Conservation (phyloP, 73 alveolate species). For the Blepharisma japonicum region DNA sequence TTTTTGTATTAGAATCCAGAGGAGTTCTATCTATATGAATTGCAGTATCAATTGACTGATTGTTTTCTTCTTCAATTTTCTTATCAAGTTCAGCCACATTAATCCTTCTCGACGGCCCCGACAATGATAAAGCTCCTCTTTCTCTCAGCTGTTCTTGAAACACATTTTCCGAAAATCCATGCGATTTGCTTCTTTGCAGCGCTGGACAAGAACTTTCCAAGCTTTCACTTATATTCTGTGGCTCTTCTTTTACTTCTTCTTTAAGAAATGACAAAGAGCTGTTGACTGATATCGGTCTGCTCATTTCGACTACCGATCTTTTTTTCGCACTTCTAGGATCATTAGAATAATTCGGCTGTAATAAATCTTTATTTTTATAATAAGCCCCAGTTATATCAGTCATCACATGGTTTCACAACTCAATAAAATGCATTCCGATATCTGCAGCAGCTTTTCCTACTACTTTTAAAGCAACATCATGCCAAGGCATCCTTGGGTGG, state of each 20-base stretch:
- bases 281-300: too few species aligned
- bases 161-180: too few species aligned
- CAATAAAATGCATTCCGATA: conserved; percentile 85
- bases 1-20: too few species aligned
- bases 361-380: conserved; percentile 16
- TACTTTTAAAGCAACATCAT: conserved; percentile 79
- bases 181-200: too few species aligned
- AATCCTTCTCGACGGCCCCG: background rate
- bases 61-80: background rate
- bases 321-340: too few species aligned
- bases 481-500: conserved; percentile 90
- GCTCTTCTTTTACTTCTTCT: too few species aligned
- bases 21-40: background rate
- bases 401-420: conserved; percentile 90
- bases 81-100: conserved; percentile 9
- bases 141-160: too few species aligned
- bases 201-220: too few species aligned
- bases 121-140: too few species aligned
- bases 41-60: background rate
- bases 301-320: too few species aligned
- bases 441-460: conserved; percentile 91
- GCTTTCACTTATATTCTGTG: too few species aligned
- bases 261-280: too few species aligned
- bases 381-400: conserved; percentile 62
- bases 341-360: background rate